Percentiles rank a stretch among this genome's conserved stretches.
These are phyloP conservation scores for Neobulgaria alba DNA, from an alignment of 2,329 filamentous ascomycete species.

Conservation along the genomic window DNA sequence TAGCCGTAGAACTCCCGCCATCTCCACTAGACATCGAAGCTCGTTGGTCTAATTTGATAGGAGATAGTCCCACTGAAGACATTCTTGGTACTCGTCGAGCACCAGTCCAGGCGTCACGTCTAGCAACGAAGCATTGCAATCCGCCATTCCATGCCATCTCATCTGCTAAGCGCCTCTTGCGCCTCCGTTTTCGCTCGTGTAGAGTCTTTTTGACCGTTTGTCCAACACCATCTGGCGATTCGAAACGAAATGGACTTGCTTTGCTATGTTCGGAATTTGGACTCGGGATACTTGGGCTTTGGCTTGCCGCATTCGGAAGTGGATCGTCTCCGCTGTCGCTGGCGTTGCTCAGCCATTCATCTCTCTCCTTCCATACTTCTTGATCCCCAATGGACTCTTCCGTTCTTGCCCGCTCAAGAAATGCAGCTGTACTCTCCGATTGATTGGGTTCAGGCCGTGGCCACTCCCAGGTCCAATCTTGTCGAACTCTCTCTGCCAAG, in stretches of 20 bases:
- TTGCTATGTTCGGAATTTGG: constrained; percentile 11
- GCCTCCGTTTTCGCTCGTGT: constrained; percentile 32
- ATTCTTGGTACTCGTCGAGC: constrained; percentile 48
- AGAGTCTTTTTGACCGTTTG: constrained; percentile 17
- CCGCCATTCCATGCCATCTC: constrained; percentile 75
- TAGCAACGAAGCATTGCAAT: constrained; percentile 66
- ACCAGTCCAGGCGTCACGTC: constrained; percentile 79
- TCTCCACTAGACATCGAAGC: constrained; percentile 31
- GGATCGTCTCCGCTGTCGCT: constrained; percentile 20
- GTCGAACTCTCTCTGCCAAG: constrained; percentile 44
- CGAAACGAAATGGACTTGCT: constrained; percentile 31
- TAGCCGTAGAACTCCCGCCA: constrained; percentile 16
- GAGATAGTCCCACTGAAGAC: constrained; percentile 38
- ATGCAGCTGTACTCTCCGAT: constrained; percentile 1
- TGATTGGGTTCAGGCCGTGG: constrained; percentile 29
- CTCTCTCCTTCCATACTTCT: constrained; percentile 25
- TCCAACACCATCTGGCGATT: constrained; percentile 33
- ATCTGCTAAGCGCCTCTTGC: constrained; percentile 44
- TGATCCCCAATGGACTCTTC: constrained; percentile 2
- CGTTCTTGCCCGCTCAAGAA: neutral
- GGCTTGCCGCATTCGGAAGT: constrained; percentile 2
- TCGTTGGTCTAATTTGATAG: constrained; percentile 21
- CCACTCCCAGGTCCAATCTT: constrained; percentile 55
- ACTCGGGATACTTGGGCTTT: constrained; percentile 1
- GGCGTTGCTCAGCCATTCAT: constrained; percentile 27